Evolutionary conservation across 768 basidiomycete genomes (phyloP), one percentile per base, ranked within the genome.

Genomic region (Atractiella rhizophila): DNA sequence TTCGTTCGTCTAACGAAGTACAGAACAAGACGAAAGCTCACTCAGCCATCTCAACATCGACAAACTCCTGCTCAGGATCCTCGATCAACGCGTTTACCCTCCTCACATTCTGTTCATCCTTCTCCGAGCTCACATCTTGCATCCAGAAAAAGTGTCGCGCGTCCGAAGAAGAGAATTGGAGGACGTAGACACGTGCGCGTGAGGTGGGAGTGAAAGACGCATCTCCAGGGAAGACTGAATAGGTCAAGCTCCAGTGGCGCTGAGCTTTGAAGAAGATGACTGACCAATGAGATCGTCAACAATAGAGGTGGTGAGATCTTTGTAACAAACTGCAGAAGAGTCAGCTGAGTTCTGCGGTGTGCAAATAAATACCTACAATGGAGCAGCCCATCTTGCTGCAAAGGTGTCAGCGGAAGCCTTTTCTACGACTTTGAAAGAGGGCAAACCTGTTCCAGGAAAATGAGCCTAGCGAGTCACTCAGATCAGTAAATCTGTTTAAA

Each of bases 111-210:
- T 26, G 10, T 5, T 39, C 38, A 21, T 49, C 40, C 13, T 42
- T 16, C 2, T 28, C 5, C 7, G 28, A 4, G 21, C 47, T 40
- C 18, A 23, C 27, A 30, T 52, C 48, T 37, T 54, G 53, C 28
- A 28, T 13, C 53, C 53, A 54, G 45, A 42, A 54, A 39, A 54
- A 54, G 44, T 53, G 48, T 13, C 53, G 28, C 20, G 49, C 46
- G 1, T 39, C 39, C 2, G 39, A 42, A 21, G 46, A 48, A 29
- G 35, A 35, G 50, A 53, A 53, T 25, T 48, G 47, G 43, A 53
- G 50, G 33, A 51, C 50, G 21, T 47, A 49, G 13, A 45, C 40
- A 20, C 52, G 47, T 12, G 18, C 16, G 15, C 35, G 23, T 2
- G 43, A 23, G 35, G 37, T 38, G 23, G 33, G 38, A 28, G 36